phyloP scores from a whole-genome alignment of 2,329 filamentous ascomycete species.

The Cucurbitaria berberidis region DNA sequence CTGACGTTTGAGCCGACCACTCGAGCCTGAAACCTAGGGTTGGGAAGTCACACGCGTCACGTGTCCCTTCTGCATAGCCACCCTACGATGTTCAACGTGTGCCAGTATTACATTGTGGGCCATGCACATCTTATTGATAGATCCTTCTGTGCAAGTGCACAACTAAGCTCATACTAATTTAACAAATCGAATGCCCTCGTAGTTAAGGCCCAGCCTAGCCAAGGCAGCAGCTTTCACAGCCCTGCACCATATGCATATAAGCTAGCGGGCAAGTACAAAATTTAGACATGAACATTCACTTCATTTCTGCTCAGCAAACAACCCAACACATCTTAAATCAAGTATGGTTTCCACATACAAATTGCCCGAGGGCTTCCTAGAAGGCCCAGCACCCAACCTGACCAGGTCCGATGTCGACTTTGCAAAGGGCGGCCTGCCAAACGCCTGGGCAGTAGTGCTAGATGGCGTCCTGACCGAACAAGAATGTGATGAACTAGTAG shows the following conservation, averaged over 20 bases:
- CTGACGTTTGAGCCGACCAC: slow-evolving; percentile 1
- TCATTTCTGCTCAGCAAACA: not conserved
- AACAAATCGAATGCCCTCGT: not conserved
- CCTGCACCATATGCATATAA: slow-evolving; percentile 3
- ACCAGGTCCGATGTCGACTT: slow-evolving; percentile 62
- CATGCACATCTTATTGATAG: not conserved
- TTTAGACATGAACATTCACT: not conserved
- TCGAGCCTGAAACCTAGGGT: slow-evolving; percentile 22
- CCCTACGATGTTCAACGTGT: not conserved
- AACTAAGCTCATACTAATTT: not conserved
- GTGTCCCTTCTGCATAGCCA: slow-evolving; percentile 16
- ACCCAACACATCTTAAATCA: not conserved
- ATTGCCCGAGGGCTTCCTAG: slow-evolving; percentile 58
- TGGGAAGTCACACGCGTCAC: slow-evolving; percentile 9
- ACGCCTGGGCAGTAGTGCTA: slow-evolving; percentile 65
- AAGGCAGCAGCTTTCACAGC: slow-evolving; percentile 23
- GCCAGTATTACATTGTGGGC: not conserved
- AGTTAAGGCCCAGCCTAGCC: slow-evolving; percentile 14
- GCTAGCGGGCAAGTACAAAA: not conserved
- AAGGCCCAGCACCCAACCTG: slow-evolving; percentile 54
- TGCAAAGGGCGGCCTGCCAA: slow-evolving; percentile 51
- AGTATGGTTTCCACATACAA: slow-evolving; percentile 41
- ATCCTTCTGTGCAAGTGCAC: not conserved
- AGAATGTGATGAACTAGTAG: slow-evolving; percentile 61
- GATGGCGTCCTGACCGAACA: slow-evolving; percentile 66